Conservation (phyloP, 148 eudicot species). For the Chenopodium berlandieri region DNA sequence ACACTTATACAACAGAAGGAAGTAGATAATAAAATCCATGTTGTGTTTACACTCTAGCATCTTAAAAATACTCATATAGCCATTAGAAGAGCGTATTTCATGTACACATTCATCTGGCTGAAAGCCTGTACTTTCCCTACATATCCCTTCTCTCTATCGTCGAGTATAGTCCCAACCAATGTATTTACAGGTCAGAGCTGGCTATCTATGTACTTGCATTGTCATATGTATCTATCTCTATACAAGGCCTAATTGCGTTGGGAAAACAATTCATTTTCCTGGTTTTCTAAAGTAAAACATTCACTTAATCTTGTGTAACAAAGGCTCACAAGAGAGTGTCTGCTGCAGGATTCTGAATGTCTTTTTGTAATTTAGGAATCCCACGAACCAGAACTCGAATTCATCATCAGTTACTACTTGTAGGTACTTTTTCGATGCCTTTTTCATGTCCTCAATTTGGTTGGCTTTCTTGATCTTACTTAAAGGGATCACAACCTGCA, state of each 20-base stretch:
- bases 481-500: constrained; percentile 30
- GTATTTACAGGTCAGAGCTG: background rate
- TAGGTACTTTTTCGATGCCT: constrained; percentile 35
- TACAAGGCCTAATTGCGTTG: background rate
- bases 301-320: background rate
- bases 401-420: constrained; percentile 33
- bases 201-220: background rate
- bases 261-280: constrained; percentile 9
- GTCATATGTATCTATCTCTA: background rate
- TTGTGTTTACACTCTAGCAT: background rate
- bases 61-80: too few species aligned
- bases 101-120: background rate
- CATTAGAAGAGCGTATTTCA: background rate
- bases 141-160: background rate
- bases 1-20: background rate
- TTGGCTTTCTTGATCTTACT: constrained; percentile 32
- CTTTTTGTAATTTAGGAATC: constrained; percentile 32
- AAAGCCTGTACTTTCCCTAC: background rate
- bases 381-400: constrained; percentile 45
- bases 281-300: background rate
- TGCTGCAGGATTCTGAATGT: constrained; percentile 28
- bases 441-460: constrained; percentile 23
- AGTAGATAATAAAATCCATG: background rate
- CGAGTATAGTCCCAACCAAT: background rate
- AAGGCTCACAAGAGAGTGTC: constrained; percentile 4